Base-by-base conservation (phyloP, 2,329 filamentous ascomycete species). In the Rhynchosporium graminicola region DNA sequence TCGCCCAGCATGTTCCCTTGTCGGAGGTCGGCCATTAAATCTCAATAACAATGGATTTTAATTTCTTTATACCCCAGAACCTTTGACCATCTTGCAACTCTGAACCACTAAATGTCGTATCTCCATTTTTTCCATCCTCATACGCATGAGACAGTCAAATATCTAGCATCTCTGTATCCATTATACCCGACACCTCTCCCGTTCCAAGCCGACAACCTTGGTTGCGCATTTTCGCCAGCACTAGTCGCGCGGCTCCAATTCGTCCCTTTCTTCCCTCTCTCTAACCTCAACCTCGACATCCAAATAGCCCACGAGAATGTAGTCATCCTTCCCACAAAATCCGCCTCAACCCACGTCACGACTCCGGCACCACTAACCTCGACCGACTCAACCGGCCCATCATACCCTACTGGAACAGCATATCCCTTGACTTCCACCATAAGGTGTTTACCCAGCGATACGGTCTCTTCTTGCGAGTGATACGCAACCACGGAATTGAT, bases 101-200 rank as follows among this genome's bases (percentile, higher is more conserved):
- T 20, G 20, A 20, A 20, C 20, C 20, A 20, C 20, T 20, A 20
- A 20, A 20, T 20, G 20, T 20, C 20, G 20, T 20, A 20, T 20
- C 20, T 20, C 20, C 20, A 20, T 20, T 20, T 20, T 20, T 20
- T 20, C 20, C 20, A 20, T 20, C 20, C 20, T 20, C 20, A 20
- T 20, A 20, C 20, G 20, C 31, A 54, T 3, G 40, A 7, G 8
- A 54, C 33, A 13, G 15, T 54, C 33, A 38, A 12, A 28, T 42
- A 12, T 40, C 51, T 26, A 3, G 51, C 36, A 15, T 54, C 36
- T n/a, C 36, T 33, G 28, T 42, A 54, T 10, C 36, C 51, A 40
- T 54, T 38, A 13, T 42, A 54, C 15, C 51, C 51, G 5, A 54
- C 51, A 12, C 55, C 52, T 59, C 61, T 57, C 28, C 46, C 26